Evolutionary conservation across 2,329 filamentous ascomycete species (phyloP).

Genomic region (Pseudogymnoascus sp.): DNA sequence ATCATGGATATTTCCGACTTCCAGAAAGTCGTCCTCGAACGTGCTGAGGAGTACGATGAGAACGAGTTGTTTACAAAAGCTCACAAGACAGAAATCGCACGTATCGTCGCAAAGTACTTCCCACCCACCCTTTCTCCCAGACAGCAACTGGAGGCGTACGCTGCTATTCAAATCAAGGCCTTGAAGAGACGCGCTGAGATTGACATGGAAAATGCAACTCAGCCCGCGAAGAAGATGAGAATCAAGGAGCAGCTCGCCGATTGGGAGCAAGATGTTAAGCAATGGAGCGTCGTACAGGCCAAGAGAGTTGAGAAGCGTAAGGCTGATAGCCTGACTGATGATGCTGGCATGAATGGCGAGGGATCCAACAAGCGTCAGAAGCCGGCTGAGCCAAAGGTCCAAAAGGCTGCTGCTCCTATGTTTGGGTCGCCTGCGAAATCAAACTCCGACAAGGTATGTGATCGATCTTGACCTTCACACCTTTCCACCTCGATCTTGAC

Average conservation of each 20-base stretch:
- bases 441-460: neutral
- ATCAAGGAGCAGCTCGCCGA: neutral
- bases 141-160: neutral
- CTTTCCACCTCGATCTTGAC: neutral
- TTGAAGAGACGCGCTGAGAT: neutral
- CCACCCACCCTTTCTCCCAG: neutral
- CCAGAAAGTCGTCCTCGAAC: neutral
- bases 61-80: neutral
- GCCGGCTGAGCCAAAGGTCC: neutral
- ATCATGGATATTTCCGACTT: neutral
- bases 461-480: neutral
- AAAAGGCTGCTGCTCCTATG: neutral
- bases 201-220: neutral
- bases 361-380: conserved; percentile 20
- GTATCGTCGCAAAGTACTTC: neutral
- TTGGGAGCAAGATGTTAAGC: neutral
- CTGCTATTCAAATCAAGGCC: neutral
- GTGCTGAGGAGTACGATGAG: neutral
- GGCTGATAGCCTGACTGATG: conserved; percentile 12
- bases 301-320: conserved; percentile 19
- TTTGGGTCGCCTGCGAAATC: neutral
- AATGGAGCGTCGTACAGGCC: neutral
- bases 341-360: conserved; percentile 20
- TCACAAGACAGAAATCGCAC: neutral
- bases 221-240: neutral